These are phyloP conservation scores for Cryptococcus hybrid DNA, from an alignment of 1,284 basidiomycete species.

Conservation along the genomic window DNA sequence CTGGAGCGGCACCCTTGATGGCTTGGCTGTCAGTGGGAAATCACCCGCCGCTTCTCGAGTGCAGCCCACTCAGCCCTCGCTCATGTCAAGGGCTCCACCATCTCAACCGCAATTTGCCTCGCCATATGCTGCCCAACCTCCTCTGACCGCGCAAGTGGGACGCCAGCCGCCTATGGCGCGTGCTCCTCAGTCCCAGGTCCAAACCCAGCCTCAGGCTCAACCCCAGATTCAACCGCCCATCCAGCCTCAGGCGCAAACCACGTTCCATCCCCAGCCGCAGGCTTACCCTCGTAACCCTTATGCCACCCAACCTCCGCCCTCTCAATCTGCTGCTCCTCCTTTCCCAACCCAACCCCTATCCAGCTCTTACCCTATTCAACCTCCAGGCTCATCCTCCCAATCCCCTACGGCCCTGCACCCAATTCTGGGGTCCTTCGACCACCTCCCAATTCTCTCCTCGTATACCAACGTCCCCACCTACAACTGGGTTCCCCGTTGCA, in stretches of 20 bases:
- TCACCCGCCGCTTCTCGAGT: no score
- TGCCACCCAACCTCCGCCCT: neutral
- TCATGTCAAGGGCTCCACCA: no score
- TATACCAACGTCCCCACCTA: constrained; percentile 4
- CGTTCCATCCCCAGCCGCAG: no score
- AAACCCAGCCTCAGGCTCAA: no score
- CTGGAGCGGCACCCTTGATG: neutral
- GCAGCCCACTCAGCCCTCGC: no score
- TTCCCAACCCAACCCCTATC: neutral
- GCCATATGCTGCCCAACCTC: neutral
- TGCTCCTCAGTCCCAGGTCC: no score
- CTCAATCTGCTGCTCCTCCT: neutral
- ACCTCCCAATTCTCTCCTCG: neutral
- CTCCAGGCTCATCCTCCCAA: neutral
- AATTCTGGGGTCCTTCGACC: neutral
- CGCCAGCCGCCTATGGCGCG: no score
- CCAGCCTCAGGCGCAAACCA: no score
- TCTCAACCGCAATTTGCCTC: neutral
- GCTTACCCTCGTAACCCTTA: neutral
- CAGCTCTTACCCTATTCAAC: neutral
- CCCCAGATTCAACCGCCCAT: no score
- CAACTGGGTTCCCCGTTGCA: neutral
- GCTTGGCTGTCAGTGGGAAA: no score
- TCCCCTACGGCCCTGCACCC: neutral
- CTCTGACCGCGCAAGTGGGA: neutral